Evolutionary conservation across 1,284 basidiomycete species (phyloP).

Genomic region (Austropuccinia psidii): DNA sequence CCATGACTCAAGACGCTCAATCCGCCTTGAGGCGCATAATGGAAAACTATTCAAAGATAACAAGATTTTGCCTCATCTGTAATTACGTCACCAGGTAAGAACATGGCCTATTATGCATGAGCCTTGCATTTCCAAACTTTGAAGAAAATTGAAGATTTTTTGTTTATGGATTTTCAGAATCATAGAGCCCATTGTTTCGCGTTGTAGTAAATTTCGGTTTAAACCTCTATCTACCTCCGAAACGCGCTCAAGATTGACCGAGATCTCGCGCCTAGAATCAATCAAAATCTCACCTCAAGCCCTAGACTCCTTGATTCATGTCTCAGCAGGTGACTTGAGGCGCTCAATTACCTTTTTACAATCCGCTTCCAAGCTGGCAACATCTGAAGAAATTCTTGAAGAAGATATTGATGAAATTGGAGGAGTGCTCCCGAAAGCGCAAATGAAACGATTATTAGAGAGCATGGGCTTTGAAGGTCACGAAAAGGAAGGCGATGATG

Average conservation of each 20-base stretch:
- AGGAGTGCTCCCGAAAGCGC: constrained; percentile 74
- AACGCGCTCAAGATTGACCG: constrained; percentile 65
- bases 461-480: constrained; percentile 65
- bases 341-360: constrained; percentile 98
- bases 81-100: constrained; percentile 94
- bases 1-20: constrained; percentile 99
- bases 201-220: constrained; percentile 98
- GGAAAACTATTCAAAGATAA: constrained; percentile 95
- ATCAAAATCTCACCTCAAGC: constrained; percentile 54
- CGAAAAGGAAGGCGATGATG: constrained; percentile 49
- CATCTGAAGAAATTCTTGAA: constrained; percentile 62
- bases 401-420: constrained; percentile 84
- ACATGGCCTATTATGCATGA: not conserved
- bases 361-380: constrained; percentile 70
- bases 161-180: constrained; percentile 63
- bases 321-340: constrained; percentile 85
- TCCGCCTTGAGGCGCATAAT: constrained; percentile 92
- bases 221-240: constrained; percentile 76
- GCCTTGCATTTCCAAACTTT: too few species aligned
- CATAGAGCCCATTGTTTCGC: constrained; percentile 96
- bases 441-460: constrained; percentile 63
- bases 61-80: constrained; percentile 95
- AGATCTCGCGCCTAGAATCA: constrained; percentile 62
- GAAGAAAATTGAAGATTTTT: not conserved
- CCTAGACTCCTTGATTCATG: constrained; percentile 64